phyloP scores from a whole-genome alignment of 2,329 filamentous ascomycete genomes.

The Cercospora zeina region DNA sequence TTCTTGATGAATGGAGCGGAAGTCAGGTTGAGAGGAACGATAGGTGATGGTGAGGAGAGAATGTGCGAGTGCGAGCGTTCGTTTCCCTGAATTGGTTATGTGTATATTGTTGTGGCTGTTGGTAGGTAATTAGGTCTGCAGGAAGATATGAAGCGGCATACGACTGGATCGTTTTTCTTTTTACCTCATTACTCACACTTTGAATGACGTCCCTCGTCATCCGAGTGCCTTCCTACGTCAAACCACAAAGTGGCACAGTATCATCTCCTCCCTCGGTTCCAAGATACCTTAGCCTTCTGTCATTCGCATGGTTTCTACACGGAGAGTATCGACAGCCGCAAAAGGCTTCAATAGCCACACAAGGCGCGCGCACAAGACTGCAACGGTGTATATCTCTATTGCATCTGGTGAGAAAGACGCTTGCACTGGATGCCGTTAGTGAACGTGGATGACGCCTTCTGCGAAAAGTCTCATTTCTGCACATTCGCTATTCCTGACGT shows the following conservation, averaged over 20 bases:
- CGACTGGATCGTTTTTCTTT: not conserved
- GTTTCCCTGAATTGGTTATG: not conserved
- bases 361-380: not conserved
- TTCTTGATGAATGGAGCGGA: slow-evolving; percentile 7
- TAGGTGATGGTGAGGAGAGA: not conserved
- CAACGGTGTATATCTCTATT: not conserved
- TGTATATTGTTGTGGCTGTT: not conserved
- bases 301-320: not conserved
- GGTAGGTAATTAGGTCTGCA: not conserved
- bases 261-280: not conserved
- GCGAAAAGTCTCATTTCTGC: not conserved
- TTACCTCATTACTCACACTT: not conserved
- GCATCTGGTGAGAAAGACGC: not conserved
- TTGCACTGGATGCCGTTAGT: not conserved
- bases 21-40: not conserved
- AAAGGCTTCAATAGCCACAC: not conserved
- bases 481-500: not conserved
- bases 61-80: not conserved
- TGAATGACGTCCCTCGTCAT: not conserved
- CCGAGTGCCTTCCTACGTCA: not conserved
- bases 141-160: not conserved
- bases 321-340: not conserved
- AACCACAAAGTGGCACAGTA: not conserved
- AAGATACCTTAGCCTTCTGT: not conserved
- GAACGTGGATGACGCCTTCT: not conserved